phyloP scores from a whole-genome alignment of 352 stramenopile genomes.

The Pythium biforme region DNA sequence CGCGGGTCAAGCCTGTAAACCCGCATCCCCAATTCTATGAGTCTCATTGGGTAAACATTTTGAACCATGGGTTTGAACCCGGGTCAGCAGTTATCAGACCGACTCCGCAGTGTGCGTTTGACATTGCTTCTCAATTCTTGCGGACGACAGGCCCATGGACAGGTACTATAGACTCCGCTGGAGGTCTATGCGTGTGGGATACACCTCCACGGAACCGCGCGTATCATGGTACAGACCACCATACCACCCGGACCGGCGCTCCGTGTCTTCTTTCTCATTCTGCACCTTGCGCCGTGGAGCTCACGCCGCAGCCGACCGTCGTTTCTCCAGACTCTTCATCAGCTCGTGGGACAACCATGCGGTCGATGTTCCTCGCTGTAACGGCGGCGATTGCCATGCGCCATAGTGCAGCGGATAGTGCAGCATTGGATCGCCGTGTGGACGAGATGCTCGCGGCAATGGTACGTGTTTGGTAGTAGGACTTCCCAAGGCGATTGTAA shows the following conservation, averaged over 20 bases:
- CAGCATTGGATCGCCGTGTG: background rate
- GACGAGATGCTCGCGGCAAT: constrained; percentile 16
- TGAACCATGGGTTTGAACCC: background rate
- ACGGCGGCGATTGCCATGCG: background rate
- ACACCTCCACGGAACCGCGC: background rate
- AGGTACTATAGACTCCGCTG: background rate
- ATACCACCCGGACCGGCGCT: background rate
- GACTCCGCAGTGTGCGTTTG: too few species aligned
- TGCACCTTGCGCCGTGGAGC: background rate
- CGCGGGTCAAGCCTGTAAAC: background rate
- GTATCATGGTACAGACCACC: background rate
- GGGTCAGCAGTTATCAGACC: background rate
- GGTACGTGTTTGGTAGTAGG: background rate
- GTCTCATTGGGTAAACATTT: background rate
- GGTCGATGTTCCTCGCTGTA: background rate
- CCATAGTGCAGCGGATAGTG: background rate
- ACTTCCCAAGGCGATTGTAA: too few species aligned
- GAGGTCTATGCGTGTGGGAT: constrained; percentile 2
- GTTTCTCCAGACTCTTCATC: background rate
- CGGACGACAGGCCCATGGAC: background rate
- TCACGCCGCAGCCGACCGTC: background rate
- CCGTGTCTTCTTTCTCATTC: background rate
- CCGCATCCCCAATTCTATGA: background rate
- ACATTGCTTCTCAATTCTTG: background rate
- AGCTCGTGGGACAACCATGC: background rate